Evolutionary conservation across 2,329 filamentous ascomycete species (phyloP).

Genomic region (Pseudocercospora eumusae): DNA sequence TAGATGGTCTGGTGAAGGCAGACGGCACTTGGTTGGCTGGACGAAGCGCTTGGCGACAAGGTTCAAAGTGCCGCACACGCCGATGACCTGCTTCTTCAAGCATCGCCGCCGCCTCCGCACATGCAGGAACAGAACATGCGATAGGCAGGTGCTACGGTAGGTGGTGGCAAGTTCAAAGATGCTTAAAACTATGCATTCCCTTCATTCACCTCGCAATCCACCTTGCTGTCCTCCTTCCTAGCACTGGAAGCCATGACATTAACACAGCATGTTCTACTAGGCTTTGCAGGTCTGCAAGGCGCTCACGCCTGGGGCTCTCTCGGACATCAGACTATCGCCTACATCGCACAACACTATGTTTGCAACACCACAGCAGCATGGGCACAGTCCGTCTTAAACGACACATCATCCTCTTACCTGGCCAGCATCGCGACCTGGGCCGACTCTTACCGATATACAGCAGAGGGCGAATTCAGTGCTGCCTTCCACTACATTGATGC

Average conservation of each 20-base stretch:
- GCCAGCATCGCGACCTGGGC: constrained; percentile 58
- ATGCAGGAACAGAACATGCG: constrained; percentile 19
- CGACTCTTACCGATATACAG: constrained; percentile 53
- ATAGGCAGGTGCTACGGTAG: constrained; percentile 17
- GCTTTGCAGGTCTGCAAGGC: constrained; percentile 1
- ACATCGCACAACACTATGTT: constrained; percentile 55
- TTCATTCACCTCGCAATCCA: constrained; percentile 4
- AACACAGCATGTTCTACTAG: neutral
- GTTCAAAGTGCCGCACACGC: constrained; percentile 1
- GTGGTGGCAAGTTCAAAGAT: constrained; percentile 11
- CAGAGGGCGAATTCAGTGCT: constrained; percentile 51
- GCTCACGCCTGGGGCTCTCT: constrained; percentile 53
- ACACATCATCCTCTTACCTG: constrained; percentile 50
- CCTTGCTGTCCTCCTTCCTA: constrained; percentile 10
- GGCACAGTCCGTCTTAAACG: constrained; percentile 47
- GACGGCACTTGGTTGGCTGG: constrained; percentile 8
- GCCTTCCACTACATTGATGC: constrained; percentile 57
- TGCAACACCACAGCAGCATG: constrained; percentile 47
- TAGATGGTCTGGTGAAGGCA: constrained; percentile 8
- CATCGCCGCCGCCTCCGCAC: constrained; percentile 14
- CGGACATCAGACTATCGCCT: constrained; percentile 58
- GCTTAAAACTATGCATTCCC: neutral
- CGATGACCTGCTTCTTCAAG: constrained; percentile 16
- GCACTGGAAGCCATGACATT: neutral
- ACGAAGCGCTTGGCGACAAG: constrained; percentile 17